Evolutionary conservation across 139 green algal genomes (phyloP).

Genomic region (Picochlorum sp.): DNA sequence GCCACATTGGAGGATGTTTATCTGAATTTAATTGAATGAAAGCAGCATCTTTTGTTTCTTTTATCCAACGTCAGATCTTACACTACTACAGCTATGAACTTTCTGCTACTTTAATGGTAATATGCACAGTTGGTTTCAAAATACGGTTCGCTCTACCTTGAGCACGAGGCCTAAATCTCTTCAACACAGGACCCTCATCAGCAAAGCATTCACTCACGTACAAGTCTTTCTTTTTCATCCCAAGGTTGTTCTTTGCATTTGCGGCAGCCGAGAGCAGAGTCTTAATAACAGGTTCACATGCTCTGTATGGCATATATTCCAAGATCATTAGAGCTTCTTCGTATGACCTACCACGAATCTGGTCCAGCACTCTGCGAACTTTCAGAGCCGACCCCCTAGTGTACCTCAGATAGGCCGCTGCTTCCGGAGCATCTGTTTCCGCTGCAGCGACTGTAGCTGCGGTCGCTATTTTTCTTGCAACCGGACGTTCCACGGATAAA

Average conservation of each 20-base stretch:
- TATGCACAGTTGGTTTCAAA: slow-evolving; percentile 67
- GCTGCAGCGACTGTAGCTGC: slow-evolving; percentile 6
- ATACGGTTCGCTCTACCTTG: slow-evolving; percentile 64
- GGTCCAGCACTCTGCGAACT: slow-evolving; percentile 81
- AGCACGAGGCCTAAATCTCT: slow-evolving; percentile 65
- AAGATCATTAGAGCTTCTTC: slow-evolving; percentile 89
- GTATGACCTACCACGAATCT: slow-evolving; percentile 79
- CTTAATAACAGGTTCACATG: slow-evolving; percentile 63
- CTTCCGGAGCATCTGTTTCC: slow-evolving; percentile 19
- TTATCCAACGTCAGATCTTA: too few relatives aligned
- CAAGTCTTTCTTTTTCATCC: slow-evolving; percentile 75
- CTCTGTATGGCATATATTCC: slow-evolving; percentile 88
- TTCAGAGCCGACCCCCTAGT: slow-evolving; percentile 55
- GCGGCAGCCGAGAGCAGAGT: slow-evolving; percentile 70
- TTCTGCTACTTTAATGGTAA: slow-evolving; percentile 64
- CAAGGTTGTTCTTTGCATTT: slow-evolving; percentile 93
- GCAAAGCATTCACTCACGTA: slow-evolving; percentile 69
- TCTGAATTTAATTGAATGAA: slow-evolving; percentile 42
- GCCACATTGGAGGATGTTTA: slow-evolving; percentile 88
- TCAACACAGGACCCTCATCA: slow-evolving; percentile 68
- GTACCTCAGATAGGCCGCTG: slow-evolving; percentile 43
- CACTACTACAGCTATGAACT: not conserved
- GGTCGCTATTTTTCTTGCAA: not conserved
- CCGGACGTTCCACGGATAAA: not conserved
- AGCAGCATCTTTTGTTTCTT: not conserved